phyloP scores from a whole-genome alignment of 331 rosid species.

The Malus hybrid region DNA sequence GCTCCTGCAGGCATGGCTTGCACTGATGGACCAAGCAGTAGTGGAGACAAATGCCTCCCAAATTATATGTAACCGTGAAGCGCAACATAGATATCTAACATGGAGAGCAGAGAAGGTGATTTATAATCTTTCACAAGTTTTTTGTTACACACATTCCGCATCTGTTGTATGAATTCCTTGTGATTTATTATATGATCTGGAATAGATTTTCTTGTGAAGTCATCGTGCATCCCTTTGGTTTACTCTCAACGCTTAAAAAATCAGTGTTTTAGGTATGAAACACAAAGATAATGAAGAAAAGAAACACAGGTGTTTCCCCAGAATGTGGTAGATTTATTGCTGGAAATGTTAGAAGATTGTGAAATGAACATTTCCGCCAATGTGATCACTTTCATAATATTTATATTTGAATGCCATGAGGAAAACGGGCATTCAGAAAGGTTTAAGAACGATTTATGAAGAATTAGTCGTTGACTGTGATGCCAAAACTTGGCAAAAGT shows the following conservation, averaged over 20 bases:
- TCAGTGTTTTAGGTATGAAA: not conserved
- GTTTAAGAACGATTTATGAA: too few species aligned
- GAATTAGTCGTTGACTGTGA: too few species aligned
- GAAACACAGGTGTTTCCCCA: not conserved
- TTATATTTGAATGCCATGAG: too few species aligned
- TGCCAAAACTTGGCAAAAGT: too few species aligned
- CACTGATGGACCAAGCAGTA: slow-evolving; percentile 35
- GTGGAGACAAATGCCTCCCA: slow-evolving; percentile 47
- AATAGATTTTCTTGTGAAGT: not conserved
- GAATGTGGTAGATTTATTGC: not conserved
- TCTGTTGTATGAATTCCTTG: not conserved
- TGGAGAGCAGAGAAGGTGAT: slow-evolving; percentile 88
- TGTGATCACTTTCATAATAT: too few species aligned
- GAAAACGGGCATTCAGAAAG: too few species aligned
- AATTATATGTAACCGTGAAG: slow-evolving; percentile 50
- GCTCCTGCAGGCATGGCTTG: slow-evolving; percentile 66
- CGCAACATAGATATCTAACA: slow-evolving; percentile 81
- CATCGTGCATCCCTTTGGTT: not conserved
- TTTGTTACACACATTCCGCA: not conserved
- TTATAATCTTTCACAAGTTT: slow-evolving; percentile 7
- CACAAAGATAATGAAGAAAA: not conserved
- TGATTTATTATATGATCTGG: not conserved
- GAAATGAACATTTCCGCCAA: too few species aligned
- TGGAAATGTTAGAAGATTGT: not conserved
- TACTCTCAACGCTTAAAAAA: not conserved